These are phyloP conservation scores for Cercospora citrullina DNA, from an alignment of 2,329 filamentous ascomycete genomes.

Conservation along the genomic window DNA sequence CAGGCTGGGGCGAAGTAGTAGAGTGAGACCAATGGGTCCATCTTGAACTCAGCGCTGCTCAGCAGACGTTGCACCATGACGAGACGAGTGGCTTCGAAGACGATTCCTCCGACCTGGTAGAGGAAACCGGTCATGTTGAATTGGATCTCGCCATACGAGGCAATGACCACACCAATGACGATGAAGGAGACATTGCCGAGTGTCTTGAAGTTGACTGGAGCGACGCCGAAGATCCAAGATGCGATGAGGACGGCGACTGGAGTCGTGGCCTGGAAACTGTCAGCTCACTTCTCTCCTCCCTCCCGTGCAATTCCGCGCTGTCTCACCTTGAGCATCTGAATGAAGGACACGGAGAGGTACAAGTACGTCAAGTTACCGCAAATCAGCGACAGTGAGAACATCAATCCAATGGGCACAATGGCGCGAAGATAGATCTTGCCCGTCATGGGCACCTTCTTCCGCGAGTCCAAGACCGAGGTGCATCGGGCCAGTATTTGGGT, in stretches of 20 bases:
- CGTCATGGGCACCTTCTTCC: slow-evolving; percentile 97
- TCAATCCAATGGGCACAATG: slow-evolving; percentile 90
- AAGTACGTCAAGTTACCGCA: slow-evolving; percentile 95
- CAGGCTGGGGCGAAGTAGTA: slow-evolving; percentile 90
- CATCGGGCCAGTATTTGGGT: slow-evolving; percentile 91
- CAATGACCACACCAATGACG: slow-evolving; percentile 90
- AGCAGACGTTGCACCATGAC: slow-evolving; percentile 83
- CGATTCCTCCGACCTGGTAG: slow-evolving; percentile 74
- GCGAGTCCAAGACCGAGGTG: slow-evolving; percentile 84
- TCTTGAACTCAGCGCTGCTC: slow-evolving; percentile 83
- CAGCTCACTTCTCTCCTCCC: slow-evolving; percentile 7
- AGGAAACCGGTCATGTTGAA: slow-evolving; percentile 80
- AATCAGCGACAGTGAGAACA: slow-evolving; percentile 95
- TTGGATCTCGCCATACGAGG: slow-evolving; percentile 91
- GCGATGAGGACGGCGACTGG: slow-evolving; percentile 89
- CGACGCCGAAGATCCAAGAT: slow-evolving; percentile 83
- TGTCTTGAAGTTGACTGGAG: slow-evolving; percentile 79
- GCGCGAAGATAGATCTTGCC: slow-evolving; percentile 88
- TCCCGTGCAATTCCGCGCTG: background rate
- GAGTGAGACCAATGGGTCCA: slow-evolving; percentile 84
- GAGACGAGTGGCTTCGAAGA: slow-evolving; percentile 79
- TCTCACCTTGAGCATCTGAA: slow-evolving; percentile 93
- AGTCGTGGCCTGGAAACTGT: slow-evolving; percentile 70
- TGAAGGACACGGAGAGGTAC: slow-evolving; percentile 93
- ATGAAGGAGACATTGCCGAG: slow-evolving; percentile 94